A percentile compares a stretch with the other conserved stretches of the same genome.
Evolutionary conservation across 345 rosid genomes (phyloP).

Genomic region (Lepidium didymum): DNA sequence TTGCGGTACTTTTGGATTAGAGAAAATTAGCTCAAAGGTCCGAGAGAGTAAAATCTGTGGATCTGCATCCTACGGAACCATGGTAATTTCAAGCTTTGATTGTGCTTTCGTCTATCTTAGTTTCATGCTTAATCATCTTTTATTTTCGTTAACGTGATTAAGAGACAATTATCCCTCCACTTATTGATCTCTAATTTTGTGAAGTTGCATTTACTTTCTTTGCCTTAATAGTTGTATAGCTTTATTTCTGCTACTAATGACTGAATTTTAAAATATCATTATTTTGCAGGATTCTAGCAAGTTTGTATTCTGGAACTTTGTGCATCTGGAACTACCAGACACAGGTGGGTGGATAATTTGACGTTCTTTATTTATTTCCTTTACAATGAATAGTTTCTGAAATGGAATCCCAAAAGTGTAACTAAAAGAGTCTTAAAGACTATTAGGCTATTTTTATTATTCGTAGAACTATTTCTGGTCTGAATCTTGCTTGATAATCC

Average conservation of each 20-base stretch:
- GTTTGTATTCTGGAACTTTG: constrained; percentile 65
- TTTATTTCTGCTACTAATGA: background rate
- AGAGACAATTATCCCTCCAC: background rate
- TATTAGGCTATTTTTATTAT: background rate
- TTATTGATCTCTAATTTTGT: background rate
- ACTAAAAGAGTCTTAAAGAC: background rate
- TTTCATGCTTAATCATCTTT: background rate
- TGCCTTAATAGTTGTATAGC: background rate
- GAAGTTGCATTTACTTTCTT: background rate
- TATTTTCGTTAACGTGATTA: background rate
- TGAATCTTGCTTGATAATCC: constrained; percentile 11
- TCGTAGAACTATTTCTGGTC: background rate
- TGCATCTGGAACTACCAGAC: constrained; percentile 78
- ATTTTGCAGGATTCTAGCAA: constrained; percentile 53
- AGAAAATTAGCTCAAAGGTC: constrained; percentile 47
- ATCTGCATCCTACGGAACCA: constrained; percentile 71
- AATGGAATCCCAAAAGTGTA: background rate
- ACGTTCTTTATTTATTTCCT: background rate
- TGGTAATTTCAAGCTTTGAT: constrained; percentile 33
- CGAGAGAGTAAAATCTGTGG: constrained; percentile 64
- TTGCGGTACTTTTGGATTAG: constrained; percentile 34
- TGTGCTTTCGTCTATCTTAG: background rate
- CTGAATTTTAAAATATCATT: background rate
- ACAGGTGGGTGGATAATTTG: constrained; percentile 51
- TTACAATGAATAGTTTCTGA: background rate